Base-by-base conservation (phyloP, 306 rosid genomes). In the Vachellia pachyceras region DNA sequence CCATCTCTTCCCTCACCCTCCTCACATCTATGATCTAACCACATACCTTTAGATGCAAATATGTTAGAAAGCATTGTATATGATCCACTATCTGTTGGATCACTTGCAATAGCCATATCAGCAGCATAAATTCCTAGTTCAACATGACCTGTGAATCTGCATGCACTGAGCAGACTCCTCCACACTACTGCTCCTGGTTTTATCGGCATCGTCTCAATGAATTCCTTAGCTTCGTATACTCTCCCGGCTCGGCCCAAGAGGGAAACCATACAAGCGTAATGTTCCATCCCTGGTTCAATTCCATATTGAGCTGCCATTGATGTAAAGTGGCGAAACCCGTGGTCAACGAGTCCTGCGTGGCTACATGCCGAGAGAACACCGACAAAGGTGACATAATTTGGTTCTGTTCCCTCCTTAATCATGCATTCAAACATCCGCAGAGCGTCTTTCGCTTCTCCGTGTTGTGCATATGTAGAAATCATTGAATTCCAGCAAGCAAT, bases 111-210 rank as follows among this genome's bases (percentile, higher is more conserved):
- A 75, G 98, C 94, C 97, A 88, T 94, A 83, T 89, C 95, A 33
- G 97, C 95, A 22, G 97, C 97, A 84, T 91, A 90, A 41, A 67
- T 80, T 25, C 95, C 98, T 50, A 94, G 79, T 76, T 94, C 97
- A 57, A 90, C 86, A 69, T 94, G 80, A 72, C 95, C 92, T 40
- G 89, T 90, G 80, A 85, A 88, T 82, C 92, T 71, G 76, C 97
- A 91, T 11, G 94, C 95, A 84, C 98, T 88, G 20, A 94, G 98
- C 84, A 92, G 82, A 85, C 94, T 94, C 89, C 98, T 89, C 98
- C 98, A 94, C 39, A 94, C 89, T 41, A 90, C 80, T 46, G 94
- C 95, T 71, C 86, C 87, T 70, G 97, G 95, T 82, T 88, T 85
- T 75, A 91, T 83, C 5, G 92, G 91, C 97, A 94, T 94, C 78